A percentile compares a stretch with the other conserved stretches of the same genome.
Evolutionary conservation across 2,329 filamentous ascomycete species (phyloP).

Genomic region (Aspergillus puulaauensis): DNA sequence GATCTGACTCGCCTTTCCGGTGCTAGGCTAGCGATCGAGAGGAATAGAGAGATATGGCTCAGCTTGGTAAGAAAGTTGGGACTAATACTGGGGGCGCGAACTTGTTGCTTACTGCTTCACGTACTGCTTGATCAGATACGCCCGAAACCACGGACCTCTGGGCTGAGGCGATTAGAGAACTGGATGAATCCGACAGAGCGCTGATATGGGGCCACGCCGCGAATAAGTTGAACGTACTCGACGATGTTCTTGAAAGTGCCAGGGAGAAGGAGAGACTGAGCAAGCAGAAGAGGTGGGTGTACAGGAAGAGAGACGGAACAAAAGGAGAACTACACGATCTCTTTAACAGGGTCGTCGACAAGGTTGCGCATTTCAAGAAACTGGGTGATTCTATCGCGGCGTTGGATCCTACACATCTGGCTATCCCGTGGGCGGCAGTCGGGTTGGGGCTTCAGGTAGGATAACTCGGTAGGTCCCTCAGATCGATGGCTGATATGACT

Average conservation of each 20-base stretch:
- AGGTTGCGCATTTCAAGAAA: not conserved
- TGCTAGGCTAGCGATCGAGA: too few species aligned
- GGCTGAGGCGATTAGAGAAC: not conserved
- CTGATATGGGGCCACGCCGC: not conserved
- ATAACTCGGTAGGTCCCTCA: too few species aligned
- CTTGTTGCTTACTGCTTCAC: not conserved
- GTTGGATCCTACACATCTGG: not conserved
- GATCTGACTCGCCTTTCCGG: too few species aligned
- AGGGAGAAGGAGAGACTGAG: not conserved
- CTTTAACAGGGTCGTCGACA: not conserved
- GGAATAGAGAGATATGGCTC: too few species aligned
- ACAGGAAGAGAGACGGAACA: not conserved
- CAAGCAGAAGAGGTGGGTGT: not conserved
- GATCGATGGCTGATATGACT: not conserved
- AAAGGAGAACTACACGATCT: not conserved
- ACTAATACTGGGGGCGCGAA: too few species aligned
- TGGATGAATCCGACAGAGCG: not conserved
- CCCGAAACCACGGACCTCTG: not conserved
- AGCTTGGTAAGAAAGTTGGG: too few species aligned
- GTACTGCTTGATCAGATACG: not conserved
- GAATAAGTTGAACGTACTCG: not conserved
- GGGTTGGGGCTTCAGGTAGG: not conserved
- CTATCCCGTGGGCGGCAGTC: not conserved
- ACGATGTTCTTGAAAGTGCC: not conserved
- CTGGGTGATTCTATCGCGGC: not conserved